Percentiles rank a stretch among this genome's conserved stretches.
Conservation (phyloP, 2,329 filamentous ascomycete genomes). For the Decorospora gaudefroyi region DNA sequence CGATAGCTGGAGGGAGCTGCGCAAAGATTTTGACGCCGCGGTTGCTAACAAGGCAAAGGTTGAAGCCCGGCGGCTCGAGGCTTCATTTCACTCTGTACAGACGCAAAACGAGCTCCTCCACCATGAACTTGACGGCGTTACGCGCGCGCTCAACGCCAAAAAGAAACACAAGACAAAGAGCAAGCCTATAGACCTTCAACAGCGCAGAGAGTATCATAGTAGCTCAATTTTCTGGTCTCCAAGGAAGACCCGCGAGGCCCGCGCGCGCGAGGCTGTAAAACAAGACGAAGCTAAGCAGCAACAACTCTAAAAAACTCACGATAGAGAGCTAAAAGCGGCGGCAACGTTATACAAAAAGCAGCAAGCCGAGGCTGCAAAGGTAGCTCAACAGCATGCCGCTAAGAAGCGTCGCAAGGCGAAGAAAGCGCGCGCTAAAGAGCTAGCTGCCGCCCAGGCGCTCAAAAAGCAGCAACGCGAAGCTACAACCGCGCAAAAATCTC, state of each 20-base stretch:
- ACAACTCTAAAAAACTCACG: neutral
- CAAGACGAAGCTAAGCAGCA: neutral
- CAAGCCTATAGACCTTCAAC: neutral
- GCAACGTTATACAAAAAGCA: neutral
- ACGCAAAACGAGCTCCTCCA: neutral
- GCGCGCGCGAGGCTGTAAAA: neutral
- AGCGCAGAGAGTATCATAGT: neutral
- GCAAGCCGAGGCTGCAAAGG: neutral
- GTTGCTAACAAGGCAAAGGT: too few relatives aligned
- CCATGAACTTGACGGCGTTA: neutral
- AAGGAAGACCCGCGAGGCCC: neutral
- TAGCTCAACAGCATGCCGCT: neutral
- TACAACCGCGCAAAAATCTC: conserved; percentile 1
- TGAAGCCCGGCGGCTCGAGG: conserved; percentile 1
- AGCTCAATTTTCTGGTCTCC: neutral
- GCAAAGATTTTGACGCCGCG: too few relatives aligned
- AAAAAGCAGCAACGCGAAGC: conserved; percentile 5
- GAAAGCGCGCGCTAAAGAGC: neutral
- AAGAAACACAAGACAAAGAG: neutral
- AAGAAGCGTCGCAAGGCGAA: neutral
- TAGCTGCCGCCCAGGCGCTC: neutral
- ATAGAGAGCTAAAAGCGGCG: neutral
- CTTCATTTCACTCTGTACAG: neutral
- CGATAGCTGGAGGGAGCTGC: too few relatives aligned
- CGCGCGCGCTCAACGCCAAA: neutral